phyloP scores from a whole-genome alignment of 2,329 filamentous ascomycete genomes.

The Trichophyton schoenleinii region DNA sequence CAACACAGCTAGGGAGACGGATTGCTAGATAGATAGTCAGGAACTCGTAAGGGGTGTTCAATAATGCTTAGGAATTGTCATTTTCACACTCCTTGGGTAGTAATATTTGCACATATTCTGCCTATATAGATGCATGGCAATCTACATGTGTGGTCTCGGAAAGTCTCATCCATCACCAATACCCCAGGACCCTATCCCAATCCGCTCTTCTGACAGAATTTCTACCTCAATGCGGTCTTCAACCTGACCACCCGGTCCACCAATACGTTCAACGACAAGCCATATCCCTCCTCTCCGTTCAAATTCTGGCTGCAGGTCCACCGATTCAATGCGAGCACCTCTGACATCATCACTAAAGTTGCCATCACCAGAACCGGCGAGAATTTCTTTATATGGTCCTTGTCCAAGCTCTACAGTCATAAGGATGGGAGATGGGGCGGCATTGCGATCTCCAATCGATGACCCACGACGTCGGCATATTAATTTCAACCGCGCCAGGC shows the following conservation, averaged over 20 bases:
- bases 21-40: too few species aligned
- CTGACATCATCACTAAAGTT: conserved; percentile 57
- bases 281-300: conserved; percentile 50
- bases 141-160: not conserved
- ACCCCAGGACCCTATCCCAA: conserved; percentile 34
- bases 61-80: too few species aligned
- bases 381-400: conserved; percentile 52
- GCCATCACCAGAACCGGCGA: conserved; percentile 59
- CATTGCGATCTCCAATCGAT: conserved; percentile 26
- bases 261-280: conserved; percentile 71
- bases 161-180: conserved; percentile 15
- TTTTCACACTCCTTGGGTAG: too few species aligned
- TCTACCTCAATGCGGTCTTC: conserved; percentile 34
- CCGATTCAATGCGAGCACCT: conserved; percentile 57
- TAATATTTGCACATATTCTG: too few species aligned
- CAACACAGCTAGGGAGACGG: too few species aligned
- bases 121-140: not conserved
- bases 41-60: too few species aligned
- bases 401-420: conserved; percentile 61
- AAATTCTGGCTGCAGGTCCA: conserved; percentile 59
- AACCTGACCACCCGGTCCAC: conserved; percentile 43
- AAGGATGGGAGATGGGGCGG: conserved; percentile 45
- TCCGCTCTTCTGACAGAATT: conserved; percentile 30
- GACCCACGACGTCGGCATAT: conserved; percentile 39
- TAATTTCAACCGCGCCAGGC: conserved; percentile 52